phyloP scores from a whole-genome alignment of 495 filamentous ascomycete species.

The Amphirosellinia nigrospora region DNA sequence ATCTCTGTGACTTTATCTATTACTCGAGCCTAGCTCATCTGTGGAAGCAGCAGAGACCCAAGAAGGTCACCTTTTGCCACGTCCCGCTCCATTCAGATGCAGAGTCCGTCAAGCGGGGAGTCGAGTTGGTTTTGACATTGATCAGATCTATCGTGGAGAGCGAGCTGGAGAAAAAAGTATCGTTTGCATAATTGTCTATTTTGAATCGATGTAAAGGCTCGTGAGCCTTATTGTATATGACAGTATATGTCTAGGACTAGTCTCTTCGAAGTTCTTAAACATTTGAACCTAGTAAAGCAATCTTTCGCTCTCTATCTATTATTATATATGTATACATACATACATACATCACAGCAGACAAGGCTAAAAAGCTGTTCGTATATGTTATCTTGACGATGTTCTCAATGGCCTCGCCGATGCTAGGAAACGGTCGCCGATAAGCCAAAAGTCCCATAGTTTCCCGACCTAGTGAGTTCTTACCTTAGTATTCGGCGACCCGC shows the following conservation, averaged over 20 bases:
- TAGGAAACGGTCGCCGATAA: background rate
- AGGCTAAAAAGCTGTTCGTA: background rate
- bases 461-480: no score
- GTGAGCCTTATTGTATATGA: background rate
- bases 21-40: slow-evolving; percentile 72
- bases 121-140: slow-evolving; percentile 68
- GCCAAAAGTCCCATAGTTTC: background rate
- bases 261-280: background rate
- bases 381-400: background rate
- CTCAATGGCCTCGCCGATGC: background rate
- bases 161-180: slow-evolving; percentile 36
- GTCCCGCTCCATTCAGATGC: slow-evolving; percentile 68
- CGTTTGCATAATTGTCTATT: background rate
- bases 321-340: background rate
- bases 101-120: slow-evolving; percentile 63
- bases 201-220: background rate
- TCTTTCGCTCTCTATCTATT: background rate
- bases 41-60: slow-evolving; percentile 53
- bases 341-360: background rate
- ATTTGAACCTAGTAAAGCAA: background rate
- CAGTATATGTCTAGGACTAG: background rate
- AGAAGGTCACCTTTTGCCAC: slow-evolving; percentile 77
- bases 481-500: slow-evolving; percentile 17
- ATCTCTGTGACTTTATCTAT: slow-evolving; percentile 87
- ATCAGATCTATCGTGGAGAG: slow-evolving; percentile 68